Evolutionary conservation across 2,329 filamentous ascomycete genomes (phyloP), one percentile per base, ranked within the genome.

Genomic region (Tolypocladium album): DNA sequence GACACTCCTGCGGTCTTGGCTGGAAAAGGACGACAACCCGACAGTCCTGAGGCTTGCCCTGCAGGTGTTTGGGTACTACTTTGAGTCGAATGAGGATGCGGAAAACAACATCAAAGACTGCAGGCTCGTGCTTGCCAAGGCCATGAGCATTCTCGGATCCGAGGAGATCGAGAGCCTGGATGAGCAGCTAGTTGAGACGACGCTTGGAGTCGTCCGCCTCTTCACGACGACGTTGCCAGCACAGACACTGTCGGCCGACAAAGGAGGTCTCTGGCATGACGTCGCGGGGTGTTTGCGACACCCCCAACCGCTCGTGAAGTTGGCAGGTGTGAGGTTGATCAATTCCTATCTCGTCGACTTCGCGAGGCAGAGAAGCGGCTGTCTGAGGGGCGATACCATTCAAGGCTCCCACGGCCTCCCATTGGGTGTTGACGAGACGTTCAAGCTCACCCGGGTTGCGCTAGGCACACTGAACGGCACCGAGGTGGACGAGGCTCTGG

Each of bases 291-390:
- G 88, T 65, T 81, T 96, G 22, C 85, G 85, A 24, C 90, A 90
- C 68, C 82, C 85, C 1, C 85, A 94, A 64, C 75, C 83, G 2
- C 84, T 85, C 72, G 86, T 97, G 61, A 93, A 94, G 71, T 81
- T 91, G 57, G 87, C 86, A 9, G 85, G 91, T 22, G 84, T 92
- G 13, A 87, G 84, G 62, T 78, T 97, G 22, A 76, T 92, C 47
- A 88, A 88, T 55, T 79, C 82, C n/a, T 94, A 90, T 73, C 86
- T 97, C 66, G 83, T 86, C 4, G 89, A 96, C 70, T 86, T 96
- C 64, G 89, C 88, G 27, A 82, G 82, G 83, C 67, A 82, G 79
- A 53, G 77, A 78, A 38, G 71, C 69, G 38, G 81, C 85, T 60
- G 74, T 74, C 36, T 67, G 12, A 61, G 68, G 4, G 78, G 76